Conservation (phyloP, 106 monocot species). For the Dendrobium chrysotoxum region DNA sequence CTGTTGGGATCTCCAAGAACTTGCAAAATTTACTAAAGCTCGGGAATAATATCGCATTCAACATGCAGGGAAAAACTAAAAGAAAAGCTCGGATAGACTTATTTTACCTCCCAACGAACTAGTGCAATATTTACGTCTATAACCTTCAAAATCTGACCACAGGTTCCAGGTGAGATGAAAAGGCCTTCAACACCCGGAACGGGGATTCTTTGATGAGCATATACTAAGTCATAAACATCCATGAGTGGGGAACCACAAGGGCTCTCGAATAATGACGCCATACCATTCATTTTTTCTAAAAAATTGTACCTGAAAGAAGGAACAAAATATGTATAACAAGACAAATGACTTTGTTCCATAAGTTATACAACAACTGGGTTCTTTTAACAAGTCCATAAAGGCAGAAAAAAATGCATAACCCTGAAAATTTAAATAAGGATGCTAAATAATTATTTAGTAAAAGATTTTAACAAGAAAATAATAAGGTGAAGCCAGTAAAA, state of each 20-base stretch:
- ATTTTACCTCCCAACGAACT: conserved; percentile 83
- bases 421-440: not conserved
- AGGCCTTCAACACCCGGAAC: conserved; percentile 68
- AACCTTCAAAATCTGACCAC: conserved; percentile 63
- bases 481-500: not conserved
- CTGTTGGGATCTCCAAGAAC: not conserved
- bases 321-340: not conserved
- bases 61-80: not conserved
- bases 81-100: not conserved
- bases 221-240: conserved; percentile 32
- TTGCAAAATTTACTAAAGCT: not conserved
- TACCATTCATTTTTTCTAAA: conserved; percentile 58
- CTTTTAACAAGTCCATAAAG: no score
- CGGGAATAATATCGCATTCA: not conserved
- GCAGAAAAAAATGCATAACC: not conserved
- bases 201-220: conserved; percentile 25
- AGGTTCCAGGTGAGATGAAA: conserved; percentile 49
- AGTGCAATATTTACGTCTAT: conserved; percentile 50
- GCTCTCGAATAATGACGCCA: conserved; percentile 42
- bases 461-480: not conserved
- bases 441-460: not conserved
- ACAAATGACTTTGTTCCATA: not conserved
- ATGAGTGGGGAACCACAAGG: conserved; percentile 21
- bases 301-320: conserved; percentile 63
- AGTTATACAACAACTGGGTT: not conserved